Conservation (phyloP, 331 rosid species). For the Malus hybrid region DNA sequence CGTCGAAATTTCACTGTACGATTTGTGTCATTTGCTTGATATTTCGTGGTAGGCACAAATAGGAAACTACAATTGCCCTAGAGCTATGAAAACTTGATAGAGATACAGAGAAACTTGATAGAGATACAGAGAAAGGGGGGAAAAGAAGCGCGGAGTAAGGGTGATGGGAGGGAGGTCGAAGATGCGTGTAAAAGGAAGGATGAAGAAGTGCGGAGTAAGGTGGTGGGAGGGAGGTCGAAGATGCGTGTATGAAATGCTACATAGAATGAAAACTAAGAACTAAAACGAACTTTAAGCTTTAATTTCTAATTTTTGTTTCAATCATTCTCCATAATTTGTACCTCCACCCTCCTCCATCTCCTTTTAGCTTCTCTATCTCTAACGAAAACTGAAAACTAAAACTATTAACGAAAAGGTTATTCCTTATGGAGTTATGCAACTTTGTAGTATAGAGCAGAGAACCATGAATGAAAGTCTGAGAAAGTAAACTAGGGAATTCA, state of each 20-base stretch:
- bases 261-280: not conserved
- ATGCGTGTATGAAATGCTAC: not conserved
- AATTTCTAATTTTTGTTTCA: no score
- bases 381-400: not conserved
- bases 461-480: not conserved
- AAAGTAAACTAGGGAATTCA: not conserved
- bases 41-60: not conserved
- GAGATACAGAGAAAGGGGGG: not conserved
- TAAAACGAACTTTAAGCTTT: not conserved
- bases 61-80: not conserved
- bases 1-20: not conserved
- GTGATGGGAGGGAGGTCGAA: no score
- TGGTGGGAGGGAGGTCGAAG: not conserved
- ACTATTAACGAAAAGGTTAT: not conserved
- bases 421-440: not conserved
- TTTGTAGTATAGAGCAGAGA: not conserved
- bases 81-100: not conserved
- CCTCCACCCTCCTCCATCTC: not conserved
- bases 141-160: no score
- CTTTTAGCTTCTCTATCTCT: not conserved
- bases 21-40: not conserved
- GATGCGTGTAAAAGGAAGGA: no score
- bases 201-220: not conserved
- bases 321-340: not conserved
- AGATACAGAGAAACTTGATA: not conserved